These are phyloP conservation scores for Neckera pumila DNA, from an alignment of 225 moss, liverwort and hornwort genomes.

Conservation along the genomic window DNA sequence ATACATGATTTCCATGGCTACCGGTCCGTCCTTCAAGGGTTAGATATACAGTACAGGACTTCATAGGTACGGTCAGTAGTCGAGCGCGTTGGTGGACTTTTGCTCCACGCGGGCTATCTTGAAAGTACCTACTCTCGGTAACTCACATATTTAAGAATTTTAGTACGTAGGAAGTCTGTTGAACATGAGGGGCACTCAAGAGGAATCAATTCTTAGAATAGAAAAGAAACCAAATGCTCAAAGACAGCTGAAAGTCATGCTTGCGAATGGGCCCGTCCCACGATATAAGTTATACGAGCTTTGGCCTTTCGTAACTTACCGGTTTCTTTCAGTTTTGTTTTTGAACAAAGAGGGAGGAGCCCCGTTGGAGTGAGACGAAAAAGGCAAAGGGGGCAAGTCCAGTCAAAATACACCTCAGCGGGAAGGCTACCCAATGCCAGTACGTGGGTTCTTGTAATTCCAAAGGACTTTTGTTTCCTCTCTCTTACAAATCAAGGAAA, in stretches of 20 bases:
- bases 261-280: neutral
- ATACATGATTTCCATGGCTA: too few species aligned
- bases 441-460: neutral
- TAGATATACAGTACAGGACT: neutral
- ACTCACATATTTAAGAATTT: too few species aligned
- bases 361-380: neutral
- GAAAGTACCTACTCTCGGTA: too few species aligned
- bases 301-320: too few species aligned
- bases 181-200: neutral
- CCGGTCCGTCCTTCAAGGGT: too few species aligned
- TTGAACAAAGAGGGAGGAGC: neutral
- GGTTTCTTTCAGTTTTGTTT: neutral
- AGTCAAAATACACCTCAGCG: too few species aligned
- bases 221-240: neutral
- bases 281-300: neutral
- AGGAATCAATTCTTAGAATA: neutral
- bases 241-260: neutral
- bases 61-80: too few species aligned
- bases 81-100: neutral
- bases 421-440: too few species aligned
- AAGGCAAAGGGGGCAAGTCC: neutral
- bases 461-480: neutral
- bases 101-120: neutral
- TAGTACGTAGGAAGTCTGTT: too few species aligned
- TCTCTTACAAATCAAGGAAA: neutral